Base-by-base conservation (phyloP, 2,329 filamentous ascomycete species). In the Eurotiales sp. region DNA sequence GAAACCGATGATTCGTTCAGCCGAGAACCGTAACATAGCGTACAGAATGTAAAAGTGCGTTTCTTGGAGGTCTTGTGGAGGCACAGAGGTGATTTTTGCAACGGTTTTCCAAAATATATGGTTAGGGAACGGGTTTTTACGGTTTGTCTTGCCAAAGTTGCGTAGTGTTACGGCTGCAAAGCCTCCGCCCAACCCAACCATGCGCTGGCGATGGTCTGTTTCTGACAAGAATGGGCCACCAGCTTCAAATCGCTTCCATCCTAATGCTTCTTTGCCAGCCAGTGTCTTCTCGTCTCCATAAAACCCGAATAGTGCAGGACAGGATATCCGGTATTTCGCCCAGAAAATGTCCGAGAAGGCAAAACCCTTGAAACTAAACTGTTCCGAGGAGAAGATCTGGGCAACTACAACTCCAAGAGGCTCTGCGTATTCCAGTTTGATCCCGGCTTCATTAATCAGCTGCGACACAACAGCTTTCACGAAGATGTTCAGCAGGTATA, bases 301-400 rank as follows among this genome's bases (percentile, higher is more conserved):
- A 57, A 91, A 82, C 15, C 92, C 92, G 65, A 95, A 97, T 0
- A 99, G 75, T 1, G 90, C 85, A 0, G 93, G 92, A 61, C 90
- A 95, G 3, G 82, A 77, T 14, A 87, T 77, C 54, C 90, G 84
- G 62, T 88, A 87, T 68, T 97, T 96, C 50, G 91, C 86, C 62
- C 95, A 85, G 25, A 97, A 77, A 53, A 97, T 88, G 64, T 95
- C 88, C 47, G 90, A 85, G 52, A 95, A 76, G 1, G 85, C 79
- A 43, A 79, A 71, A 8, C 83, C 85, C 46, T 84, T 79, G 77
- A 84, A 87, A 49, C 80, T 75, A 62, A 88, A 87, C 14, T 82
- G 77, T 15, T 81, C 77, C 47, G 80, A 77, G 1, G 87, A 86
- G 65, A 95, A 92, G 25, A 95, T 79, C 56, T 85, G 82, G 6